Percentiles rank a stretch among this genome's conserved stretches.
phyloP scores from a whole-genome alignment of 2,329 filamentous ascomycete species.

The Claviceps sp. region DNA sequence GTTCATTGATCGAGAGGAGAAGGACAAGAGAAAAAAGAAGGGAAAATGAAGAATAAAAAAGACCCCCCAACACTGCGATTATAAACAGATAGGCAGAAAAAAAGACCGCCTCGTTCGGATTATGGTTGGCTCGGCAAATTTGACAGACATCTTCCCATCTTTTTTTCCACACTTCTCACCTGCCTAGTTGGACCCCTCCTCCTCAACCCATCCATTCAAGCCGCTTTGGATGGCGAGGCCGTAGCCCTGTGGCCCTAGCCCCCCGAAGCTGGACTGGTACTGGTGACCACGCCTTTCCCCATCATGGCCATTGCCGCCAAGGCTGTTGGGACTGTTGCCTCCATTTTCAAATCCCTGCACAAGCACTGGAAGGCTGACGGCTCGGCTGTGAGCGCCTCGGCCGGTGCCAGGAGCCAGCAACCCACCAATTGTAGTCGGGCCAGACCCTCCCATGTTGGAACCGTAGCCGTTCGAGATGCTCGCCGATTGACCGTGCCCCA shows the following conservation, averaged over 20 bases:
- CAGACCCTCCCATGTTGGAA: constrained; percentile 35
- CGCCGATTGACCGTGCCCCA: constrained; percentile 50
- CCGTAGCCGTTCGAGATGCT: constrained; percentile 53
- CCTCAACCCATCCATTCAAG: constrained; percentile 55
- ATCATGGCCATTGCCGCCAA: constrained; percentile 31
- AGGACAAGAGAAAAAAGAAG: constrained; percentile 6
- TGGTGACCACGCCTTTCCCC: constrained; percentile 50
- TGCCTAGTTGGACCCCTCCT: constrained; percentile 46
- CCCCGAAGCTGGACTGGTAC: constrained; percentile 50
- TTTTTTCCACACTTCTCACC: constrained; percentile 5
- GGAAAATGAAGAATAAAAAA: constrained; percentile 14
- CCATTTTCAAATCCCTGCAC: constrained; percentile 51
- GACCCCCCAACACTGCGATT: neutral
- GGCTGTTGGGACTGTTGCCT: constrained; percentile 35
- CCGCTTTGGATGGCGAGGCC: constrained; percentile 50
- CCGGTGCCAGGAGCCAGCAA: constrained; percentile 58
- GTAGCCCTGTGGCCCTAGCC: constrained; percentile 43
- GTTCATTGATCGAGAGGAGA: neutral
- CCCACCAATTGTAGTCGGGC: constrained; percentile 59
- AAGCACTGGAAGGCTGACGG: constrained; percentile 72
- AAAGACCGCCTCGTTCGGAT: constrained; percentile 12
- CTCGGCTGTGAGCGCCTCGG: constrained; percentile 56
- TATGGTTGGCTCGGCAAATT: neutral
- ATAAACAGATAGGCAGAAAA: neutral
- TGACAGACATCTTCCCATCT: neutral